phyloP scores from a whole-genome alignment of 2,329 filamentous ascomycete species.

The Alternaria sp. region DNA sequence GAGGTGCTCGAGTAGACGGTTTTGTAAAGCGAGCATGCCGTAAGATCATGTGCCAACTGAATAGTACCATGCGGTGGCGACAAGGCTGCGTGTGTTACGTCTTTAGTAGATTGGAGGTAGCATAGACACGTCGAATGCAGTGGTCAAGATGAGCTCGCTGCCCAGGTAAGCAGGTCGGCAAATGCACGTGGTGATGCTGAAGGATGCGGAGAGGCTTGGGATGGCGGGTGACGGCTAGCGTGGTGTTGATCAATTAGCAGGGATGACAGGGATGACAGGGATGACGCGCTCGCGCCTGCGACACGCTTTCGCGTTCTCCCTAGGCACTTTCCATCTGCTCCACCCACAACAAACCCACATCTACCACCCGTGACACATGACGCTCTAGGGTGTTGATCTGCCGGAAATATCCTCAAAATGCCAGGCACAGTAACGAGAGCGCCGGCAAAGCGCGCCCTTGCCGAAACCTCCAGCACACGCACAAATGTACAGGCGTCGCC shows the following conservation, averaged over 20 bases:
- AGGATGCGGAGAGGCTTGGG: neutral
- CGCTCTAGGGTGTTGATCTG: conserved; percentile 4
- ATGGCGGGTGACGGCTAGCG: conserved; percentile 19
- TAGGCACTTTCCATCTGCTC: conserved; percentile 31
- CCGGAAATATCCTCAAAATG: conserved; percentile 33
- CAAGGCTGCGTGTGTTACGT: neutral
- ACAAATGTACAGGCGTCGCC: conserved; percentile 57
- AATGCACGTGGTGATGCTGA: neutral
- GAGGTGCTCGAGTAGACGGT: neutral
- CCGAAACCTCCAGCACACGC: conserved; percentile 57
- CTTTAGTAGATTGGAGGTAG: neutral
- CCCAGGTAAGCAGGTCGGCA: no score
- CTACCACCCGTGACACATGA: conserved; percentile 9
- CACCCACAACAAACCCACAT: conserved; percentile 28
- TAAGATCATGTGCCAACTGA: no score
- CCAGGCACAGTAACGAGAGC: conserved; percentile 45
- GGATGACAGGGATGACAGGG: conserved; percentile 44
- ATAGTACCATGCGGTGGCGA: neutral
- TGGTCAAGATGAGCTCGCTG: neutral
- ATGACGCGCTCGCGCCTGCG: conserved; percentile 44
- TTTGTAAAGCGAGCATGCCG: neutral
- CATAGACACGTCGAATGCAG: neutral
- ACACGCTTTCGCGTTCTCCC: conserved; percentile 35
- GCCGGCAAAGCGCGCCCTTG: conserved; percentile 58
- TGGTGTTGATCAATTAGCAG: conserved; percentile 32